phyloP scores from a whole-genome alignment of 257 asterid species.

The Petunia axillaris region DNA sequence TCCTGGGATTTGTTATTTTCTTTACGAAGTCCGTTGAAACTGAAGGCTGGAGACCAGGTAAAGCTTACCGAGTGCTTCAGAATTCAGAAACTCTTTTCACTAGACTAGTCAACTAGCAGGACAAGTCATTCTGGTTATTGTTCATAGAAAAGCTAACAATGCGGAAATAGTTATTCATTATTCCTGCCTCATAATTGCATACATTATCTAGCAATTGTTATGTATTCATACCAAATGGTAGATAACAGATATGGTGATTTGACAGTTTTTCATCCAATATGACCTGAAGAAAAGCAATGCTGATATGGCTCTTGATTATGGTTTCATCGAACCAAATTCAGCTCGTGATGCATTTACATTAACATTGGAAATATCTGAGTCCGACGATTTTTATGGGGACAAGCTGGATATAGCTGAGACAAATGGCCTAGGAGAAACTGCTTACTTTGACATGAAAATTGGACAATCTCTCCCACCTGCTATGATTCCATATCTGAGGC shows the following conservation, averaged over 20 bases:
- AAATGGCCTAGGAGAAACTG: constrained; percentile 68
- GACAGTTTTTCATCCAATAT: constrained; percentile 83
- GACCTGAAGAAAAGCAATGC: constrained; percentile 90
- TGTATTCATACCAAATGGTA: neutral
- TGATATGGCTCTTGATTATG: constrained; percentile 95
- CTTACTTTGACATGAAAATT: constrained; percentile 75
- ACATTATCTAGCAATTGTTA: neutral
- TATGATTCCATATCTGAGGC: constrained; percentile 80
- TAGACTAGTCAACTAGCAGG: too few species aligned
- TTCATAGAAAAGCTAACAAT: neutral
- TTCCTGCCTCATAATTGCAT: neutral
- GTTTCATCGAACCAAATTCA: constrained; percentile 67
- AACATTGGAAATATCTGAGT: constrained; percentile 76
- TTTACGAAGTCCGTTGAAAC: constrained; percentile 72
- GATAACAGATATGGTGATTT: constrained; percentile 25
- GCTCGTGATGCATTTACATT: constrained; percentile 83
- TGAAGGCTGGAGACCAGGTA: constrained; percentile 95
- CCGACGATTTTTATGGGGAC: constrained; percentile 68
- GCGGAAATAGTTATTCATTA: neutral
- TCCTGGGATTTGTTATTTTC: constrained; percentile 86
- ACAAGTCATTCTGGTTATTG: constrained; percentile 6
- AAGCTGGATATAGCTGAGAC: constrained; percentile 87
- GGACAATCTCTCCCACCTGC: constrained; percentile 71
- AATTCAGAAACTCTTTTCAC: neutral
- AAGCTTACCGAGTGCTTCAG: constrained; percentile 18